Percentiles rank a stretch among this genome's conserved stretches.
phyloP scores from a whole-genome alignment of 164 flowering plant genomes.

The Piper longum region DNA sequence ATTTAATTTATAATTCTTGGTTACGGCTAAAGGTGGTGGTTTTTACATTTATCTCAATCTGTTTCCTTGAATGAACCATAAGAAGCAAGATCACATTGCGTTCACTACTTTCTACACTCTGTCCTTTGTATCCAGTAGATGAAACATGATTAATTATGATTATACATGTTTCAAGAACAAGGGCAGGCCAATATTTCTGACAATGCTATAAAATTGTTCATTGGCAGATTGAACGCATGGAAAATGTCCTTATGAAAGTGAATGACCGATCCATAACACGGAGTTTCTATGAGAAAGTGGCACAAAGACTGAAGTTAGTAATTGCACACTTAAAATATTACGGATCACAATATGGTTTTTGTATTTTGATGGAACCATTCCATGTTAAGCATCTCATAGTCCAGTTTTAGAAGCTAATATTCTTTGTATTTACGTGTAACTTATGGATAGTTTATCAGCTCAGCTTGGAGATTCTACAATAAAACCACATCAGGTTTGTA shows the following conservation, averaged over 20 bases:
- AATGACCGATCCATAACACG: not conserved
- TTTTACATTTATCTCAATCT: too few relatives aligned
- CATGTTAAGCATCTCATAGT: not conserved
- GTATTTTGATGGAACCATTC: not conserved
- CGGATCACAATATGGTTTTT: not conserved
- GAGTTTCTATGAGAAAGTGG: not conserved
- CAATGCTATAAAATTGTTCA: not conserved
- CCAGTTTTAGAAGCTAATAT: not conserved
- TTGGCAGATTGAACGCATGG: slow-evolving; percentile 1
- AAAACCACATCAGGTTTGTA: not conserved
- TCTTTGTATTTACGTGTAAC: not conserved
- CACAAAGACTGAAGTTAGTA: not conserved
- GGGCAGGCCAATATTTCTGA: too few relatives aligned
- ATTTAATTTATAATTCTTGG: too few relatives aligned
- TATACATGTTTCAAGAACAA: too few relatives aligned
- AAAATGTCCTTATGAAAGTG: not conserved
- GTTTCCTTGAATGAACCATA: too few relatives aligned
- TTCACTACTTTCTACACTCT: too few relatives aligned
- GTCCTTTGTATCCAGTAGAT: too few relatives aligned
- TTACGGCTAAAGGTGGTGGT: too few relatives aligned
- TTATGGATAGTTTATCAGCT: not conserved
- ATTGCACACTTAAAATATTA: not conserved
- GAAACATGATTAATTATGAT: too few relatives aligned
- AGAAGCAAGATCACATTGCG: too few relatives aligned
- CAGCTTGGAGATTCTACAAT: not conserved